These are phyloP conservation scores for Wickerhamiella slavikovae DNA, from an alignment of 805 yeast genomes.

Conservation along the genomic window DNA sequence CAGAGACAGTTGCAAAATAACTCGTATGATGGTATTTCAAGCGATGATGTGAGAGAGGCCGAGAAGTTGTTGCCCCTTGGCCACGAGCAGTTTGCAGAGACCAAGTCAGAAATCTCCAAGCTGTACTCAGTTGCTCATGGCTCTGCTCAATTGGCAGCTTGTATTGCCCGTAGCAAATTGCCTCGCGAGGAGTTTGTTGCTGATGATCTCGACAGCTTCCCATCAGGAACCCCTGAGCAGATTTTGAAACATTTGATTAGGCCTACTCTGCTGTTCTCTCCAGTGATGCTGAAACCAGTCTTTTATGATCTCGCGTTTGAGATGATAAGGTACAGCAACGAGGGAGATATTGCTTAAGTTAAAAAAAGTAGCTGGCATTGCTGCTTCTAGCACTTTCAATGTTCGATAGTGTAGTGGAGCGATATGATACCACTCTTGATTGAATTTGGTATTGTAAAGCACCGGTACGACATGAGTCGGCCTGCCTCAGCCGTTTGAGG, in stretches of 20 bases:
- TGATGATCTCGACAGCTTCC: constrained; percentile 26
- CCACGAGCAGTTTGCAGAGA: constrained; percentile 7
- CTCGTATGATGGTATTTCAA: no score
- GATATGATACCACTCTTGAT: no score
- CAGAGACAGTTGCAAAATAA: constrained; percentile 3
- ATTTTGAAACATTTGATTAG: constrained; percentile 15
- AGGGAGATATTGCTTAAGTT: no score
- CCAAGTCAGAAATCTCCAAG: constrained; percentile 3
- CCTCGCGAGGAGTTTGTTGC: constrained; percentile 16
- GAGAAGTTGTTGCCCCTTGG: constrained; percentile 8
- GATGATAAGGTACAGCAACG: no score
- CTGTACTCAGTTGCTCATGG: constrained; percentile 5
- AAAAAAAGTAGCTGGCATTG: no score
- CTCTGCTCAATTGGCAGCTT: constrained; percentile 19
- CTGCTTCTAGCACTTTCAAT: no score
- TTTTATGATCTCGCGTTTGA: constrained; percentile 81
- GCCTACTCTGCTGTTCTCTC: constrained; percentile 23
- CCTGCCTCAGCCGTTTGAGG: no score
- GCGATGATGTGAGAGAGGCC: no score
- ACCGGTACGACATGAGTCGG: no score
- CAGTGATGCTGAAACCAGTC: constrained; percentile 69
- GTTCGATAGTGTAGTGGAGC: no score
- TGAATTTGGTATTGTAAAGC: no score
- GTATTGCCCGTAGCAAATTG: constrained; percentile 14
- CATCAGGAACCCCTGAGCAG: constrained; percentile 14